Evolutionary conservation across 352 stramenopile genomes (phyloP).

Genomic region (Phytophthora gonapodyides): DNA sequence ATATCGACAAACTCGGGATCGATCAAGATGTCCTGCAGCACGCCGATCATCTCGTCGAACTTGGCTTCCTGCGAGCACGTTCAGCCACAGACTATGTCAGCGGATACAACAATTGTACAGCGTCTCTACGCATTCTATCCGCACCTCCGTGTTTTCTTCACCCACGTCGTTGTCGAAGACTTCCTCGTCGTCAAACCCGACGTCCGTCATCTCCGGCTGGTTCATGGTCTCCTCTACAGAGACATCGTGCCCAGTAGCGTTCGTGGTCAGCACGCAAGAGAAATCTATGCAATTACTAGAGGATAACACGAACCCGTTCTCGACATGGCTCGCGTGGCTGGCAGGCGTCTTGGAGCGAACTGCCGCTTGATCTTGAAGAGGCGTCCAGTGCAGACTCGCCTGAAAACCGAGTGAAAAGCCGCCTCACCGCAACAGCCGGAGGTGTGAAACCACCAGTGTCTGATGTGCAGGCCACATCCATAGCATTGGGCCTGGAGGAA

Average conservation of each 20-base stretch:
- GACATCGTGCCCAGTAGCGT: not conserved
- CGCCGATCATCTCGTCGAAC: conserved; percentile 83
- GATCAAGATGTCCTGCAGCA: conserved; percentile 79
- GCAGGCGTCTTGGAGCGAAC: conserved; percentile 1
- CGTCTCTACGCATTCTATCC: not conserved
- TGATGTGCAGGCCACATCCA: no score
- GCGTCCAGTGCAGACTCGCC: not conserved
- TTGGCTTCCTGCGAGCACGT: conserved; percentile 46
- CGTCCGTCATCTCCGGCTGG: conserved; percentile 59
- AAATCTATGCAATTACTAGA: not conserved
- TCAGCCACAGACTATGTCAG: not conserved
- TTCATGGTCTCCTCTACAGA: conserved; percentile 31
- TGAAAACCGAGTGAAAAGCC: not conserved
- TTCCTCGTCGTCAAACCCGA: conserved; percentile 57
- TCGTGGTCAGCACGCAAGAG: not conserved
- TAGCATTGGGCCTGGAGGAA: no score
- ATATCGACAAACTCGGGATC: conserved; percentile 80
- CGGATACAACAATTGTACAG: not conserved
- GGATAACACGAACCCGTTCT: conserved; percentile 15
- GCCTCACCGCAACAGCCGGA: conserved; percentile 8
- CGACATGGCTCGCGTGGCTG: conserved; percentile 18
- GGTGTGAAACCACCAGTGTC: no score
- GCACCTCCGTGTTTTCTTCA: conserved; percentile 70
- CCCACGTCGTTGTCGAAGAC: conserved; percentile 65
- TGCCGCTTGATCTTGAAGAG: conserved; percentile 24